Percentiles rank a stretch among this genome's conserved stretches.
Evolutionary conservation across 352 stramenopile genomes (phyloP).

Genomic region (Paralagenidium karlingii): DNA sequence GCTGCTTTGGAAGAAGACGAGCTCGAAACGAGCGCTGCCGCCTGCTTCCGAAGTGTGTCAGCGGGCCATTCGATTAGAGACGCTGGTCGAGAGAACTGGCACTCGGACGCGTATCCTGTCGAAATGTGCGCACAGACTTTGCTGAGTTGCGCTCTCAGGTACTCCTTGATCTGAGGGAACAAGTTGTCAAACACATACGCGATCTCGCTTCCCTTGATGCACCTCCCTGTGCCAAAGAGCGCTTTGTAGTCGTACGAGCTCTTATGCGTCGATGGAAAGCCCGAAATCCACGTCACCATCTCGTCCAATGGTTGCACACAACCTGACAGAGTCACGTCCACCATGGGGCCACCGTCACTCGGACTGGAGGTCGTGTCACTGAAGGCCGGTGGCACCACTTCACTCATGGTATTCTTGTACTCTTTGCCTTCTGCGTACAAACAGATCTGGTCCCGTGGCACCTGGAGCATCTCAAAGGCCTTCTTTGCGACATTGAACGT

Average conservation of each 20-base stretch:
- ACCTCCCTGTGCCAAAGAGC: conserved; percentile 25
- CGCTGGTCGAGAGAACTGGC: conserved; percentile 26
- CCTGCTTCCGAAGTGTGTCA: too few relatives aligned
- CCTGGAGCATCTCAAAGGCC: conserved; percentile 27
- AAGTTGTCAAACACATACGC: conserved; percentile 21
- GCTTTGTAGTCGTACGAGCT: conserved; percentile 16
- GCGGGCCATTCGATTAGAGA: conserved; percentile 41
- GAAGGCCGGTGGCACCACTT: too few relatives aligned
- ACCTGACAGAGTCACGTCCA: conserved; percentile 18
- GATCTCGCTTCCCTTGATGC: conserved; percentile 26
- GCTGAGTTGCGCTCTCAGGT: conserved; percentile 19
- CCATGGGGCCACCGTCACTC: too few relatives aligned
- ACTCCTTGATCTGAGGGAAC: conserved; percentile 15
- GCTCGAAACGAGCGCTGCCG: too few relatives aligned
- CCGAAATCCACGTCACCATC: conserved; percentile 25
- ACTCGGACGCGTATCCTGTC: conserved; percentile 34
- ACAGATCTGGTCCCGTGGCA: conserved; percentile 41
- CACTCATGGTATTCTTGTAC: conserved; percentile 25
- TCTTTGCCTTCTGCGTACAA: conserved; percentile 25
- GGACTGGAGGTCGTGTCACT: conserved; percentile 9
- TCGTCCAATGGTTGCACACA: conserved; percentile 36
- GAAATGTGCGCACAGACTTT: conserved; percentile 32
- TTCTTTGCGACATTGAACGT: conserved; percentile 14
- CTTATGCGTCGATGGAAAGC: conserved; percentile 17
- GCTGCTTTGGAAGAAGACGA: too few relatives aligned